Percentiles rank a stretch among this genome's conserved stretches.
phyloP scores from a whole-genome alignment of 108 stramenopile genomes.

The Craspedostauros australis region DNA sequence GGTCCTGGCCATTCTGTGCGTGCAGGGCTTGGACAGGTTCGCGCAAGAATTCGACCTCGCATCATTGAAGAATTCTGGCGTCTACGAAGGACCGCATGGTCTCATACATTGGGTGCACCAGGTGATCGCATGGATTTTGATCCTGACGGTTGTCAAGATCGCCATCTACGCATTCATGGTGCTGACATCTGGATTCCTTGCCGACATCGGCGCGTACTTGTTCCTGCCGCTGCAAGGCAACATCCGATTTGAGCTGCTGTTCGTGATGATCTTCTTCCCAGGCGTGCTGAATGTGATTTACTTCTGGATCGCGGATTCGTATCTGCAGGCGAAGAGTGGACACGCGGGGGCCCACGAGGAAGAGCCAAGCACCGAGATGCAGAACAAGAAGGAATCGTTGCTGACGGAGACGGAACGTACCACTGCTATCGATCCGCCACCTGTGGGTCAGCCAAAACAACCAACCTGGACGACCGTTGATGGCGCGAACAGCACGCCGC shows the following conservation, averaged over 20 bases:
- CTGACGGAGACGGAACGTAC: constrained; percentile 12
- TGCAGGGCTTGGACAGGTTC: constrained; percentile 54
- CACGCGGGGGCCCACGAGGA: constrained; percentile 52
- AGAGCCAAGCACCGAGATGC: constrained; percentile 19
- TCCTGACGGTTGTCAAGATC: constrained; percentile 71
- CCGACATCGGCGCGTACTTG: constrained; percentile 57
- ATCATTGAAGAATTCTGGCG: constrained; percentile 79
- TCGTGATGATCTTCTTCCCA: constrained; percentile 92
- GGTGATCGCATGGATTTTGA: constrained; percentile 70
- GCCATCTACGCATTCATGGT: constrained; percentile 76
- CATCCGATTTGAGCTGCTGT: constrained; percentile 81
- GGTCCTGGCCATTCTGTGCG: constrained; percentile 59
- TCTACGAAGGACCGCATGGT: constrained; percentile 67
- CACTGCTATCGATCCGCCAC: neutral
- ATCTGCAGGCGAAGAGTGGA: constrained; percentile 68
- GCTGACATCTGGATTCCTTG: constrained; percentile 43
- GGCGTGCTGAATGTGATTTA: constrained; percentile 86
- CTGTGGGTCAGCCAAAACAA: neutral
- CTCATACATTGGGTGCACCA: constrained; percentile 72
- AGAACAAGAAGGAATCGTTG: constrained; percentile 25
- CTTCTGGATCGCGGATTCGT: constrained; percentile 88
- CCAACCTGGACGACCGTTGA: neutral
- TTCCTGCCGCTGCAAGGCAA: constrained; percentile 74
- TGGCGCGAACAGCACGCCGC: neutral
- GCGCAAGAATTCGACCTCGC: constrained; percentile 64